A percentile compares a stretch with the other conserved stretches of the same genome.
Conservation (phyloP, 2,329 filamentous ascomycete genomes). For the Stemphylium beticola region DNA sequence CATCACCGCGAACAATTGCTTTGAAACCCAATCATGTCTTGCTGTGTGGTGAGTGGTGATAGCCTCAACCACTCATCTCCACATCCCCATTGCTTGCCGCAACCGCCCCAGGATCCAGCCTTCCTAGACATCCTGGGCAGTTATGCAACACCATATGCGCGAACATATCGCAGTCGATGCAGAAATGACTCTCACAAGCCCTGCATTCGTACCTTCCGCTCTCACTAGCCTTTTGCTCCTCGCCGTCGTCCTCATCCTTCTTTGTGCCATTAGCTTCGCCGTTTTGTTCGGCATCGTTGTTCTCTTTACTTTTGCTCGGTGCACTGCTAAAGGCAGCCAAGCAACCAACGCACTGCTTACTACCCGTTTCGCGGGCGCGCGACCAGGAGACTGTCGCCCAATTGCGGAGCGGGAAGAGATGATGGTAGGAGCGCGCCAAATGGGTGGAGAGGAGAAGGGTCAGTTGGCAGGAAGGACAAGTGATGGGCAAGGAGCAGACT, state of each 20-base stretch:
- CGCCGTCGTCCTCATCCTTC: slow-evolving; percentile 40
- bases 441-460: slow-evolving; percentile 89
- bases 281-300: slow-evolving; percentile 18
- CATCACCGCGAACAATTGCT: background rate
- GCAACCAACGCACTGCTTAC: slow-evolving; percentile 76
- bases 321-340: slow-evolving; percentile 69
- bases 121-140: slow-evolving; percentile 82
- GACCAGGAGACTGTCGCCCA: slow-evolving; percentile 91
- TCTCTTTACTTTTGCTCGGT: slow-evolving; percentile 19
- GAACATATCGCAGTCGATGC: slow-evolving; percentile 97
- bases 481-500: slow-evolving; percentile 87
- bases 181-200: slow-evolving; percentile 89
- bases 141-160: slow-evolving; percentile 95
- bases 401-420: slow-evolving; percentile 67
- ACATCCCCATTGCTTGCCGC: slow-evolving; percentile 35
- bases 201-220: slow-evolving; percentile 88
- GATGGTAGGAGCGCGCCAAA: slow-evolving; percentile 48
- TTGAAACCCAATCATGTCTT: too few relatives aligned
- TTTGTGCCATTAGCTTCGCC: slow-evolving; percentile 19
- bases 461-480: slow-evolving; percentile 88
- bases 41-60: too few relatives aligned
- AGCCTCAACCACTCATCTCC: slow-evolving; percentile 31
- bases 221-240: slow-evolving; percentile 67
- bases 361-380: slow-evolving; percentile 60
- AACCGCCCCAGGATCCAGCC: slow-evolving; percentile 25